phyloP scores from a whole-genome alignment of 169 alveolate genomes.

The Plasmodium adleri region DNA sequence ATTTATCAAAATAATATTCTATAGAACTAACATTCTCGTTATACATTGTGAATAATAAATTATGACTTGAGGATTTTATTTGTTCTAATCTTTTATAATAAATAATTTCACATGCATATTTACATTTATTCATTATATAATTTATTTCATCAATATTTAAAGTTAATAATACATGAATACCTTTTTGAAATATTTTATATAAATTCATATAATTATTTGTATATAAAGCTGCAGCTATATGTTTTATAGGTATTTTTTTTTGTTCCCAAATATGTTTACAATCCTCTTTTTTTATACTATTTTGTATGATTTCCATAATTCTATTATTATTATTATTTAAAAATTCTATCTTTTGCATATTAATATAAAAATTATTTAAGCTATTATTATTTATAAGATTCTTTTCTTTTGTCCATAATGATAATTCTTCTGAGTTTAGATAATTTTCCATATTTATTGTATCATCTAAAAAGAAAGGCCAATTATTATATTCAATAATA shows the following conservation, averaged over 20 bases:
- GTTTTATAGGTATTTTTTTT: constrained; percentile 63
- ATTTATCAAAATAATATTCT: constrained; percentile 71
- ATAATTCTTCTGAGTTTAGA: constrained; percentile 24
- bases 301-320: constrained; percentile 44
- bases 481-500: constrained; percentile 55
- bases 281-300: constrained; percentile 53
- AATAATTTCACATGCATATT: constrained; percentile 71
- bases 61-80: constrained; percentile 27
- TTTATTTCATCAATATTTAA: constrained; percentile 21
- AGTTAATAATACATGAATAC: constrained; percentile 33
- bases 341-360: constrained; percentile 3
- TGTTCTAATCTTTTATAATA: constrained; percentile 65
- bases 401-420: background rate
- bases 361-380: constrained; percentile 33
- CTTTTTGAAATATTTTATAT: constrained; percentile 34
- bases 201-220: constrained; percentile 71
- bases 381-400: constrained; percentile 10
- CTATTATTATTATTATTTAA: constrained; percentile 12
- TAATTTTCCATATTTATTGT: constrained; percentile 29
- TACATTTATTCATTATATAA: constrained; percentile 55
- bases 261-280: constrained; percentile 28
- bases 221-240: constrained; percentile 50
- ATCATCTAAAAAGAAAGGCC: constrained; percentile 76
- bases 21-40: constrained; percentile 67
- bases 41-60: constrained; percentile 64